These are phyloP conservation scores for Domatiomyces globalis DNA, from an alignment of 2,329 filamentous ascomycete species.

Conservation along the genomic window DNA sequence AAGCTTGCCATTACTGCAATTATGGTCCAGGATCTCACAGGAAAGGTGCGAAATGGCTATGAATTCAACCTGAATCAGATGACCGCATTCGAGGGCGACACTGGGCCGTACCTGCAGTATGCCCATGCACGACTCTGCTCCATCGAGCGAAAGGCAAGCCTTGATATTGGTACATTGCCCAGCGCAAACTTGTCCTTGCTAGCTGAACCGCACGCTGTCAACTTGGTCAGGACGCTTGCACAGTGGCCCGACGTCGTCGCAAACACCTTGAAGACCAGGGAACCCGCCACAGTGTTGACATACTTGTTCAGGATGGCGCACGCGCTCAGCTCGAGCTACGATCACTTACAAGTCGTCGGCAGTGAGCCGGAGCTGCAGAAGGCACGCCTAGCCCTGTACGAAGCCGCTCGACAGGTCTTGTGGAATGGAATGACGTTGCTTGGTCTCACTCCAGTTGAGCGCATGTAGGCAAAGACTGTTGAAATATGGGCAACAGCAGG, in stretches of 20 bases:
- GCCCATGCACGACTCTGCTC: conserved; percentile 47
- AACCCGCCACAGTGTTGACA: conserved; percentile 50
- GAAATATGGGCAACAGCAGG: conserved; percentile 23
- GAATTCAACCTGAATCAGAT: conserved; percentile 52
- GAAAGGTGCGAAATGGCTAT: conserved; percentile 61
- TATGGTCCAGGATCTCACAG: conserved; percentile 97
- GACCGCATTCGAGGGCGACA: conserved; percentile 53
- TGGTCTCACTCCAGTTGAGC: conserved; percentile 50
- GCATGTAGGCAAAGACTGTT: conserved; percentile 19
- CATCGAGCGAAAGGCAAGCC: conserved; percentile 43
- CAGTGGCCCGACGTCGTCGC: conserved; percentile 52
- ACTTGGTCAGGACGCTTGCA: conserved; percentile 47
- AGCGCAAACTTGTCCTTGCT: conserved; percentile 46
- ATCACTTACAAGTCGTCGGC: conserved; percentile 47
- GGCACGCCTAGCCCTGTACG: conserved; percentile 49
- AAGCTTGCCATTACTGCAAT: conserved; percentile 83
- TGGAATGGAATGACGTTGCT: conserved; percentile 52
- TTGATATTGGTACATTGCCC: conserved; percentile 34
- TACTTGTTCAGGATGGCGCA: conserved; percentile 57
- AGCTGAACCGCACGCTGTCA: conserved; percentile 46
- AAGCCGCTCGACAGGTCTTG: conserved; percentile 47
- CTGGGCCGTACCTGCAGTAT: conserved; percentile 52
- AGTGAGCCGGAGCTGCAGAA: conserved; percentile 44
- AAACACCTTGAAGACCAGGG: conserved; percentile 51
- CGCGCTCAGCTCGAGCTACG: conserved; percentile 46